Evolutionary conservation across 768 basidiomycete species (phyloP).

Genomic region (Gloeophyllum trabeum): DNA sequence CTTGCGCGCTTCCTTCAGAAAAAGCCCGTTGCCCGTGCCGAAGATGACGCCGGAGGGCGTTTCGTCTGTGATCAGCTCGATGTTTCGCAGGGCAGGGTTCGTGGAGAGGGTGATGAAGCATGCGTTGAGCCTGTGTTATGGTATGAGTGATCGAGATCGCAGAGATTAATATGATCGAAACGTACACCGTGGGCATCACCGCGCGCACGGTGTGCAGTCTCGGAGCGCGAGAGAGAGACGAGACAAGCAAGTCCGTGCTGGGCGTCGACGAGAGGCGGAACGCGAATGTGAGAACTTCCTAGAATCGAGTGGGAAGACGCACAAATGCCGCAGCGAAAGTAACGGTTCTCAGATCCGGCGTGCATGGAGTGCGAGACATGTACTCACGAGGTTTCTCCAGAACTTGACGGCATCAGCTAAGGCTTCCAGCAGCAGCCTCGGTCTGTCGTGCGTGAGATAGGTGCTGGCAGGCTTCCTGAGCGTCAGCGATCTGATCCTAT

Average conservation of each 20-base stretch:
- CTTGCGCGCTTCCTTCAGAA: not conserved
- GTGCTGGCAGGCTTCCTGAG: constrained; percentile 33
- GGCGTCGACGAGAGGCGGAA: not conserved
- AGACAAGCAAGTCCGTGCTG: not conserved
- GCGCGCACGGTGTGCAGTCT: not conserved
- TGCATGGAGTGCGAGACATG: too few species aligned
- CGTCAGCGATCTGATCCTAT: constrained; percentile 27
- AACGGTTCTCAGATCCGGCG: too few species aligned
- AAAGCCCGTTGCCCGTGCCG: not conserved
- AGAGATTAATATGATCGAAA: not conserved
- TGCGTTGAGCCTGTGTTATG: not conserved
- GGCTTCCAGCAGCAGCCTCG: constrained; percentile 26
- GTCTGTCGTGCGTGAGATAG: constrained; percentile 38
- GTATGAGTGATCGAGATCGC: not conserved
- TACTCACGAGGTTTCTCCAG: constrained; percentile 33
- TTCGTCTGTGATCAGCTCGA: not conserved
- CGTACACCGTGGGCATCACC: not conserved
- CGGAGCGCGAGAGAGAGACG: not conserved
- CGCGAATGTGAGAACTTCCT: not conserved
- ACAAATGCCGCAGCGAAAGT: not conserved
- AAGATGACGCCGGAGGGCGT: not conserved
- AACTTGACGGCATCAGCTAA: constrained; percentile 27
- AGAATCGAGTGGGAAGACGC: not conserved
- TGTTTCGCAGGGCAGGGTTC: not conserved
- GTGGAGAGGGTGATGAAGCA: not conserved